Percentiles rank a stretch among this genome's conserved stretches.
Evolutionary conservation across 306 rosid species (phyloP).

Genomic region (Quercus glauca): DNA sequence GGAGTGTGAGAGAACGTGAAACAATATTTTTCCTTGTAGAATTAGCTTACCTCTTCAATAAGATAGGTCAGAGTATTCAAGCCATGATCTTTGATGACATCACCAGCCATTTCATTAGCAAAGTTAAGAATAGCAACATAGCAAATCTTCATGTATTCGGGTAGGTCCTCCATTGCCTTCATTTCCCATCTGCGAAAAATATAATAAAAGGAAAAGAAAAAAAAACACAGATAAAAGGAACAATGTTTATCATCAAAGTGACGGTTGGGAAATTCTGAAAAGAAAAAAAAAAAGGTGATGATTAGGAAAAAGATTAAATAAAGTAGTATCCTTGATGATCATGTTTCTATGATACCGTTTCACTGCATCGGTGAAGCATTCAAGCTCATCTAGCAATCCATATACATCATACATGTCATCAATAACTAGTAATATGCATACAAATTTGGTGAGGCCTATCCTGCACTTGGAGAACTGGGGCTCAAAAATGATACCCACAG

Average conservation of each 20-base stretch:
- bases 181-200: background rate
- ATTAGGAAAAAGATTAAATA: background rate
- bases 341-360: background rate
- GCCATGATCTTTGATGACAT: background rate
- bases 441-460: constrained; percentile 29
- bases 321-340: background rate
- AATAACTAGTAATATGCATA: constrained; percentile 29
- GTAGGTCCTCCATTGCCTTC: constrained; percentile 20
- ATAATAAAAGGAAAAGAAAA: background rate
- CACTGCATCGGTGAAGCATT: constrained; percentile 23
- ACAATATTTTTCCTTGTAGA: no score
- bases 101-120: constrained; percentile 17
- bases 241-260: no score
- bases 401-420: constrained; percentile 35
- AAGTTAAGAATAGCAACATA: constrained; percentile 24
- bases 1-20: no score
- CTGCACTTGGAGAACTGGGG: constrained; percentile 34
- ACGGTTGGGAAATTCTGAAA: background rate
- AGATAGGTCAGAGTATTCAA: background rate
- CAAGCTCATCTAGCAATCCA: constrained; percentile 35
- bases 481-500: constrained; percentile 21
- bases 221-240: background rate
- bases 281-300: background rate
- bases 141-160: constrained; percentile 28
- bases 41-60: constrained; percentile 18